Conservation (phyloP, 1,284 basidiomycete genomes). For the Ceratorhiza oryzae-sativae region DNA sequence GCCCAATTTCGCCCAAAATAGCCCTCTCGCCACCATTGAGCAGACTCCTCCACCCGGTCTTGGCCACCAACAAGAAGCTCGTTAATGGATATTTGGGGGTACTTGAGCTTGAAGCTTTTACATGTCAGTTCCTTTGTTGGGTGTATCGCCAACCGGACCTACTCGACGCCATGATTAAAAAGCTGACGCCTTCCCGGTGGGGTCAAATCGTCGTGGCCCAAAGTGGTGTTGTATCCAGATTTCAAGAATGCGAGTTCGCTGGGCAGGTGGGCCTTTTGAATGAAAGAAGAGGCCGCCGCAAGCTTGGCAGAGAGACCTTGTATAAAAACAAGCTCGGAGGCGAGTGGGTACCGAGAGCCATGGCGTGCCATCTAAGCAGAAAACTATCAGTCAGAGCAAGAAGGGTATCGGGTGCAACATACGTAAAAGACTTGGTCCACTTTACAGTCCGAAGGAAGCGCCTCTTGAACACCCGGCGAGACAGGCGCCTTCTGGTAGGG, state of each 20-base stretch:
- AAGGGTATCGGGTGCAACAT: slow-evolving; percentile 41
- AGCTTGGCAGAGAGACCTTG: slow-evolving; percentile 53
- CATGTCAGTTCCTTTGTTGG: not conserved
- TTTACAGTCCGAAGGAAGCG: slow-evolving; percentile 55
- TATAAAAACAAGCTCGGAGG: slow-evolving; percentile 51
- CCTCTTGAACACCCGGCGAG: slow-evolving; percentile 49
- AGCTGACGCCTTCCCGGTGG: slow-evolving; percentile 54
- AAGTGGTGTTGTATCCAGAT: slow-evolving; percentile 53
- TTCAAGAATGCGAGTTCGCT: slow-evolving; percentile 54
- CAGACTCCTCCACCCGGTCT: slow-evolving; percentile 56
- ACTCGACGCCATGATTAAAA: slow-evolving; percentile 58
- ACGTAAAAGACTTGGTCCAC: slow-evolving; percentile 57
- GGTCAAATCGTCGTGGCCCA: slow-evolving; percentile 56
- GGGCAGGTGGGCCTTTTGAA: slow-evolving; percentile 51
- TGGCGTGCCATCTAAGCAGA: slow-evolving; percentile 54
- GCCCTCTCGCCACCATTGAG: slow-evolving; percentile 57
- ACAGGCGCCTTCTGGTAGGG: slow-evolving; percentile 54
- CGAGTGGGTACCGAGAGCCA: slow-evolving; percentile 53
- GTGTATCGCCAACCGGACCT: slow-evolving; percentile 38
- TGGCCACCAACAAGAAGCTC: slow-evolving; percentile 55
- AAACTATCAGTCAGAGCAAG: not conserved
- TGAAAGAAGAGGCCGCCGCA: slow-evolving; percentile 47
- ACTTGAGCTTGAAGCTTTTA: slow-evolving; percentile 52
- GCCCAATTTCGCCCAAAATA: slow-evolving; percentile 54
- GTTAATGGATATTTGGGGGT: slow-evolving; percentile 53